phyloP scores from a whole-genome alignment of 2,329 filamentous ascomycete species.

The Elsinoe ampelina region DNA sequence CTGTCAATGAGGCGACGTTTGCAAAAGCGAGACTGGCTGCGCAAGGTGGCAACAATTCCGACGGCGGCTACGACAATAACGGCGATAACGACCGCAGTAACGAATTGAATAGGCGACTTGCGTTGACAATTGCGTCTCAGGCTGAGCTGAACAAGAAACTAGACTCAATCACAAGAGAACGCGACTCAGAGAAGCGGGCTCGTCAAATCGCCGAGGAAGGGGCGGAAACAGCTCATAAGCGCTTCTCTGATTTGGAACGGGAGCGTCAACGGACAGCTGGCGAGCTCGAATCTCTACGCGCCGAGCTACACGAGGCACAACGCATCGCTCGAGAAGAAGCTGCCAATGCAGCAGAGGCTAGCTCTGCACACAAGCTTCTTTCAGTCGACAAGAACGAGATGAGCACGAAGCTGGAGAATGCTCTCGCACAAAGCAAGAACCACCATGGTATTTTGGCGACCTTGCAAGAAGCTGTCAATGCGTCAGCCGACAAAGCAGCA shows the following conservation, averaged over 20 bases:
- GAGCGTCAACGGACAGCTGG: constrained; percentile 75
- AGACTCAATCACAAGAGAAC: constrained; percentile 58
- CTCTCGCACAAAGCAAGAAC: constrained; percentile 56
- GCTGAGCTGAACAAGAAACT: constrained; percentile 71
- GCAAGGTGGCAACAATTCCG: constrained; percentile 49
- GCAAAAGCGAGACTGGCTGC: constrained; percentile 87
- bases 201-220: constrained; percentile 84
- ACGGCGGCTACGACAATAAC: constrained; percentile 48
- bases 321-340: constrained; percentile 72
- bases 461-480: constrained; percentile 65
- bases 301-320: constrained; percentile 73
- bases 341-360: constrained; percentile 65
- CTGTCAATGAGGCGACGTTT: constrained; percentile 91
- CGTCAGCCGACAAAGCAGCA: constrained; percentile 66
- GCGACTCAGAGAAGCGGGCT: constrained; percentile 71
- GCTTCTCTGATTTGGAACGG: constrained; percentile 72
- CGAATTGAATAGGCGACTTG: constrained; percentile 74
- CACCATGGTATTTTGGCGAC: constrained; percentile 63
- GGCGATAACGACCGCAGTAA: constrained; percentile 57
- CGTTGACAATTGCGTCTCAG: constrained; percentile 68
- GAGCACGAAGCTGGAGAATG: constrained; percentile 57
- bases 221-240: constrained; percentile 67
- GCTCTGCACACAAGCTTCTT: constrained; percentile 65
- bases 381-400: constrained; percentile 79
- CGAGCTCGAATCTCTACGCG: constrained; percentile 76